Evolutionary conservation across 192 early-diverging fungal species (phyloP).

Genomic region (Paraglomus brasilianum): DNA sequence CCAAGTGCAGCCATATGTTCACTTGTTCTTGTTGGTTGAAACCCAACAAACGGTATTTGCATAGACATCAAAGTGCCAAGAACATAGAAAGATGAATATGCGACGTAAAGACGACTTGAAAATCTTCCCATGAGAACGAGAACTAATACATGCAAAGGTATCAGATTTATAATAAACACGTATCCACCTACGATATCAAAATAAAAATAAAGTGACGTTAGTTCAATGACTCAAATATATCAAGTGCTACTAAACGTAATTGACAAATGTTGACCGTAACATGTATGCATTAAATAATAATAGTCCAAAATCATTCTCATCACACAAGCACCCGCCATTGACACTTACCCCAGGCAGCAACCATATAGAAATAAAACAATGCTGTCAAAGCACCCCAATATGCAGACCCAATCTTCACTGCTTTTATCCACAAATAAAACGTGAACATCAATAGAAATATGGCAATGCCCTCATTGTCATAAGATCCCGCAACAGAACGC

Average conservation of each 20-base stretch:
- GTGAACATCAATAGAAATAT: conserved; percentile 98
- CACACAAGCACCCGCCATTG: too few relatives aligned
- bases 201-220: not conserved
- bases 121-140: conserved; percentile 96
- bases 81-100: conserved; percentile 98
- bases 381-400: conserved; percentile 84
- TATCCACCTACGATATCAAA: conserved; percentile 68
- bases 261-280: too few relatives aligned
- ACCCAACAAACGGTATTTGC: conserved; percentile 99
- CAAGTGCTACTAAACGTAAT: too few relatives aligned
- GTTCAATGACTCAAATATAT: not conserved
- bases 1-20: conserved; percentile 99
- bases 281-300: too few relatives aligned
- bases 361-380: conserved; percentile 99
- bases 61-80: conserved; percentile 95
- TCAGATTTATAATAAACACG: conserved; percentile 99
- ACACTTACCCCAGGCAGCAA: conserved; percentile 89
- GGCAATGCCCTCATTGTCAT: conserved; percentile 99
- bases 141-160: conserved; percentile 95
- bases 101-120: conserved; percentile 89
- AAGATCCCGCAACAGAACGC: conserved; percentile 99
- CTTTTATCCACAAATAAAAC: conserved; percentile 98
- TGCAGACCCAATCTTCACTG: conserved; percentile 91
- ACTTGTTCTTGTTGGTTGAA: conserved; percentile 93
- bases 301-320: too few relatives aligned